Base-by-base conservation (phyloP, 805 yeast genomes). In the Candida fluviatilis region DNA sequence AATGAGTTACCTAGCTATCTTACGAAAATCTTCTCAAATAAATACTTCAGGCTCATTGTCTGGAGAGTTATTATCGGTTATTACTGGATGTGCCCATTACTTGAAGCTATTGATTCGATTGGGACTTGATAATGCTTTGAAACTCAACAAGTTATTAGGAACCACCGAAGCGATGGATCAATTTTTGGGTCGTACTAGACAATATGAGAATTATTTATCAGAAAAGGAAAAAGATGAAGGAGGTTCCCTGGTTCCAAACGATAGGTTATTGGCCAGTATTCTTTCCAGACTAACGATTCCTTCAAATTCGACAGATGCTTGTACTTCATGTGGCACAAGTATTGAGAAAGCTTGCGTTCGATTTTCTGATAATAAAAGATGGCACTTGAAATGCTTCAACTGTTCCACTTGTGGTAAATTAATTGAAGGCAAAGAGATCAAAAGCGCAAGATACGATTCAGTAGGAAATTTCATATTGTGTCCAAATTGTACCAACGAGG, bases 81-180 rank as follows among this genome's bases (percentile, higher is more conserved):
- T 90, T 4, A 87, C 96, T 1, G 89, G 95, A 0, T 67, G 91
- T 49, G 97, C 99, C 0, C 98, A 93, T 57, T 91, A 89, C 59
- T 69, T 93, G 51, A 93, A 93, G 58, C 69, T 91, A 5, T 66
- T 93, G 16, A 84, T 91, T 4, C 70, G 97, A 45, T 78, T 79
- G 52, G 93, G 96, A 0, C 71, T 93, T 30, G 75, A 79, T 41
- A 79, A 80, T 47, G 86, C 96, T 0, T 66, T 93, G n/a, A 80
- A 75, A 39, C 67, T 74, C 39, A 84, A 85, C 57, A 76, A 75
- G 47, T 51, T 70, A 3, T 66, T 75, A 5, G 77, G 76, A 23
- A 73, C 84, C 6, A 74, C 82, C 0, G 66, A 61, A 28, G 84
- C 88, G 1, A 64, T 85, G 24, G 82, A 84, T 37, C 65, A 65